Percentiles rank a stretch among this genome's conserved stretches.
phyloP scores from a whole-genome alignment of 257 asterid genomes.

The Striga asiatica region DNA sequence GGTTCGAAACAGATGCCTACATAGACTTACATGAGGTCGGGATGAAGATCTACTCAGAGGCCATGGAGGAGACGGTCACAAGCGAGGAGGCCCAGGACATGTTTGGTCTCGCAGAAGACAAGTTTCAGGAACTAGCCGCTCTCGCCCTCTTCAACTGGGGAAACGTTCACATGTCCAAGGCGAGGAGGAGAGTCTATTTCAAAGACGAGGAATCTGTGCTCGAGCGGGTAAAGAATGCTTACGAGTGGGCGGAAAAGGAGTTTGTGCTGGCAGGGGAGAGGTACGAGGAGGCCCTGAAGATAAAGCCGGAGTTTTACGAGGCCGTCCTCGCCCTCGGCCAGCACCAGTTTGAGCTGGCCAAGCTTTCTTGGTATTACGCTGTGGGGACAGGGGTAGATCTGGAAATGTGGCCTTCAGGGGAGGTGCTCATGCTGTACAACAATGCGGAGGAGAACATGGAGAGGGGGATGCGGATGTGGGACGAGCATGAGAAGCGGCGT shows the following conservation, averaged over 20 bases:
- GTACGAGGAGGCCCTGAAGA: slow-evolving; percentile 64
- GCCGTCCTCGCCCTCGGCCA: slow-evolving; percentile 70
- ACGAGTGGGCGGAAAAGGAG: slow-evolving; percentile 71
- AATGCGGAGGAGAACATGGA: slow-evolving; percentile 78
- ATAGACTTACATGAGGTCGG: slow-evolving; percentile 71
- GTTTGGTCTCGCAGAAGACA: slow-evolving; percentile 53
- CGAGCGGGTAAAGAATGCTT: slow-evolving; percentile 38
- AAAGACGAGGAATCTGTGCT: slow-evolving; percentile 47
- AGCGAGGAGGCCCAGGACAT: slow-evolving; percentile 79
- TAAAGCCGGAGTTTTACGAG: slow-evolving; percentile 65
- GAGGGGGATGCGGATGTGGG: slow-evolving; percentile 79
- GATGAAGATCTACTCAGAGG: slow-evolving; percentile 67
- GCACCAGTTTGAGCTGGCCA: slow-evolving; percentile 80
- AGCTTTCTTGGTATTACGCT: slow-evolving; percentile 79
- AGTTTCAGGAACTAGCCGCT: slow-evolving; percentile 76
- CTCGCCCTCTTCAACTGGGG: slow-evolving; percentile 85
- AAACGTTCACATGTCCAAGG: slow-evolving; percentile 76
- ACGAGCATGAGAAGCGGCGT: slow-evolving; percentile 45
- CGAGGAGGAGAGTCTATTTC: slow-evolving; percentile 51
- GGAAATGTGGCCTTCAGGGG: slow-evolving; percentile 55
- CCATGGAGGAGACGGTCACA: slow-evolving; percentile 74
- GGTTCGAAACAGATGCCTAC: slow-evolving; percentile 63
- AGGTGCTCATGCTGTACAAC: slow-evolving; percentile 66
- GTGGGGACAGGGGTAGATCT: slow-evolving; percentile 39
- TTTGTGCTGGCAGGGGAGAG: slow-evolving; percentile 47